These are phyloP conservation scores for Croton setiger DNA, from an alignment of 441 rosid species.

Conservation along the genomic window DNA sequence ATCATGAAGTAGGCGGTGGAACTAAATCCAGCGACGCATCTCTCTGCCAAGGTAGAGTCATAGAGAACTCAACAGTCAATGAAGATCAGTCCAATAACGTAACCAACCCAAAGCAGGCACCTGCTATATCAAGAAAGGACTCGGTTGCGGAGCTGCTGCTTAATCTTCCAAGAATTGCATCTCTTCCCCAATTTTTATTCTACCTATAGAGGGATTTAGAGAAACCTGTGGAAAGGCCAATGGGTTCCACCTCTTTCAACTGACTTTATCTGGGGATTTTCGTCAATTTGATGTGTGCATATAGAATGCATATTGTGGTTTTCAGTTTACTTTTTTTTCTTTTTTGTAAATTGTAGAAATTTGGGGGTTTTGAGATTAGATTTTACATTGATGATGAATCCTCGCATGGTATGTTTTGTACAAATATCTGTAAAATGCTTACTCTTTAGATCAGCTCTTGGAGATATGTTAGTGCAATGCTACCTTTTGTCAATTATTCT, in stretches of 20 bases:
- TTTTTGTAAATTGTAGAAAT: conserved; percentile 2
- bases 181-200: conserved; percentile 45
- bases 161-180: conserved; percentile 58
- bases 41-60: conserved; percentile 6
- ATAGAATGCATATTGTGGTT: neutral
- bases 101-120: conserved; percentile 20
- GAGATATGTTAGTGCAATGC: neutral
- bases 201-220: conserved; percentile 33
- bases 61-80: conserved; percentile 3
- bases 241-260: neutral
- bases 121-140: conserved; percentile 41
- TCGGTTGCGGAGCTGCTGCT: conserved; percentile 50
- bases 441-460: neutral
- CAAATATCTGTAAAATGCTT: neutral
- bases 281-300: neutral
- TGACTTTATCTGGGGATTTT: neutral
- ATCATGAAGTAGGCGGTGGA: conserved; percentile 14
- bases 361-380: conserved; percentile 28
- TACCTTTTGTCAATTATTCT: neutral
- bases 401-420: neutral
- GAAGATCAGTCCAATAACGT: conserved; percentile 17
- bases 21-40: conserved; percentile 7
- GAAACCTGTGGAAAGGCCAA: conserved; percentile 18
- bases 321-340: neutral
- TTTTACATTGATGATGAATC: conserved; percentile 30